Base-by-base conservation (phyloP, 108 stramenopile genomes). In the Seminavis robusta region DNA sequence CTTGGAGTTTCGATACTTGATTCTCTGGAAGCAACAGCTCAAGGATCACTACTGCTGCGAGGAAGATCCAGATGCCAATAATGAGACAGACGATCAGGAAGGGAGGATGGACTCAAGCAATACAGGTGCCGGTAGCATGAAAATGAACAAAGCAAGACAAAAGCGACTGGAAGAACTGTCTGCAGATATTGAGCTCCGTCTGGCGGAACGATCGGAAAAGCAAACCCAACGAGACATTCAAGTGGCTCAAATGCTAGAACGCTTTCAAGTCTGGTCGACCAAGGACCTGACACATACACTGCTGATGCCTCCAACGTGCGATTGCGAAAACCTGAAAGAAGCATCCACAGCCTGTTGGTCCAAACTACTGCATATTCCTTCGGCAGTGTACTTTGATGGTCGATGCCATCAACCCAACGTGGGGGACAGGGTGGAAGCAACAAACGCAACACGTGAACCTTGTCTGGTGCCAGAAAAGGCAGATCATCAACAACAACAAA, bases 231-330 rank as follows among this genome's bases (percentile, higher is more conserved):
- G 46, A 13, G 49, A 43, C 7, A 63, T 53, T 20, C 20, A 36
- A 19, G 20, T 76, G 19, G 54, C 61, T 34, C 15, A 16, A 25
- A 4, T 76, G 28, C 42, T 70, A 9, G 15, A 31, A 27, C 41
- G 65, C 15, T 60, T 70, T n/a, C 51, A 71, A 41, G 75, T 76
- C 3, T 76, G 75, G 75, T 38, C 55, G 29, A 61, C 65, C 26
- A 76, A 76, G 38, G 24, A 47, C 17, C 30, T 67, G 4, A 65
- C 75, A 19, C 69, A 67, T 15, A 13, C 64, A 1, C 28, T 50
- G 31, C 39, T 76, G 20, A 31, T 76, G 39, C 41, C 46, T 30
- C 23, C 47, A 31, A 21, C 36, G 9, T 10, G n/a, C 17, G 2
- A 37, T 28, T 8, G 20, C 26, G 24, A 29, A n/a, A 5, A 28